phyloP scores from a whole-genome alignment of 2,329 filamentous ascomycete species.

The Penicillium sp. region DNA sequence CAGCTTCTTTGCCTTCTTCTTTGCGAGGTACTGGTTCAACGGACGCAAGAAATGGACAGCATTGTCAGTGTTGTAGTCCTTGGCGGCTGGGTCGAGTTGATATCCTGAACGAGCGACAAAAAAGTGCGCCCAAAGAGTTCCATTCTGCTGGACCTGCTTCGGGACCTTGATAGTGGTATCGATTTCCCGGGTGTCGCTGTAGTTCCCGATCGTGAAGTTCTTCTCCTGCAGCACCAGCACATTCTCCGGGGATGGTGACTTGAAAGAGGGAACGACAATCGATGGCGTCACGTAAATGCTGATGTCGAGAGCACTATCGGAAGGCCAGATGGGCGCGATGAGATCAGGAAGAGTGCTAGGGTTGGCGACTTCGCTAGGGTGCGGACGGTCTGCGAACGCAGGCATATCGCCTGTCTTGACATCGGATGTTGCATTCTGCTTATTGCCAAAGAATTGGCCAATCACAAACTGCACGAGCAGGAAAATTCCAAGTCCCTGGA shows the following conservation, averaged over 20 bases:
- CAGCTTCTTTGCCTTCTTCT: conserved; percentile 86
- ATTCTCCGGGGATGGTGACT: conserved; percentile 58
- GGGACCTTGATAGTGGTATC: conserved; percentile 77
- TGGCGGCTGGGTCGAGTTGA: conserved; percentile 69
- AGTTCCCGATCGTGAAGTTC: conserved; percentile 74
- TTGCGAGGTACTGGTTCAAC: conserved; percentile 82
- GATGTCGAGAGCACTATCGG: conserved; percentile 75
- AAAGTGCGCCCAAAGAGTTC: conserved; percentile 92
- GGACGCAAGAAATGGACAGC: conserved; percentile 83
- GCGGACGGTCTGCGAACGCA: conserved; percentile 63
- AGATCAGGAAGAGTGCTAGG: conserved; percentile 58
- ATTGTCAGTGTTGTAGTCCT: conserved; percentile 68
- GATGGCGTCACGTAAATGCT: conserved; percentile 78
- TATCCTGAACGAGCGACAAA: conserved; percentile 76
- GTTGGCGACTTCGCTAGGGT: conserved; percentile 37
- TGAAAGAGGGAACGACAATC: conserved; percentile 62
- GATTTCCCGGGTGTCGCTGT: conserved; percentile 71
- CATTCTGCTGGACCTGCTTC: conserved; percentile 78
- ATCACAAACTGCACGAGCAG: conserved; percentile 57
- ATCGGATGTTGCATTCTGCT: conserved; percentile 26
- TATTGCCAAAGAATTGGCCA: conserved; percentile 53
- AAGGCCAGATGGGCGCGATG: conserved; percentile 86
- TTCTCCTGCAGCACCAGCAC: conserved; percentile 76
- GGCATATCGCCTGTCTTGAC: conserved; percentile 50
- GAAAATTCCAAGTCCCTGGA: conserved; percentile 60